Conservation (phyloP, 139 green algal species). For the Edaphochlamys debaryana region DNA sequence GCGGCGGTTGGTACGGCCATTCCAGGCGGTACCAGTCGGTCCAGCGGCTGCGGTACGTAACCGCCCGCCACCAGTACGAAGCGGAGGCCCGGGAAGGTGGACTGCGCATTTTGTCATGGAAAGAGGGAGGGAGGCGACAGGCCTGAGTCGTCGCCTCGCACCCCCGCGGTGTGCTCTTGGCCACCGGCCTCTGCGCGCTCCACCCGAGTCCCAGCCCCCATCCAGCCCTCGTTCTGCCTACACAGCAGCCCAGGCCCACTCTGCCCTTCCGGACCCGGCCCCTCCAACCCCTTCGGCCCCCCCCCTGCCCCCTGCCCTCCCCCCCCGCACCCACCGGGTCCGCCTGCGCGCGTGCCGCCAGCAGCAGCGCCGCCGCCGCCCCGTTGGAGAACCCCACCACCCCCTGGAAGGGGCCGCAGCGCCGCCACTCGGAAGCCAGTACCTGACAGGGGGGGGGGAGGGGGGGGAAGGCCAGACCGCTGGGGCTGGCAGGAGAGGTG, state of each 20-base stretch:
- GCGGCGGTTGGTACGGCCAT: background rate
- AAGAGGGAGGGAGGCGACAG: too few species aligned
- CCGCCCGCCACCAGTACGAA: conserved; percentile 56
- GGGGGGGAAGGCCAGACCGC: background rate
- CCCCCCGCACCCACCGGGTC: conserved; percentile 19
- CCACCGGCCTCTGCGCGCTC: too few species aligned
- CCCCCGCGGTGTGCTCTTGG: too few species aligned
- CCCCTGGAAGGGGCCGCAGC: conserved; percentile 41
- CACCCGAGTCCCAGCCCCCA: too few species aligned
- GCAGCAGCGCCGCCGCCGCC: conserved; percentile 59
- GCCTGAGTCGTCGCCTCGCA: too few species aligned
- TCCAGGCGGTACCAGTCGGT: conserved; percentile 16
- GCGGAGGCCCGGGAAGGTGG: conserved; percentile 32
- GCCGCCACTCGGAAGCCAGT: conserved; percentile 11
- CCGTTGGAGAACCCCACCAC: conserved; percentile 68
- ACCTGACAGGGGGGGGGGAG: background rate
- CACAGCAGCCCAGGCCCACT: too few species aligned
- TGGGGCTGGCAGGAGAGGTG: background rate
- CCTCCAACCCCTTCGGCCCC: too few species aligned
- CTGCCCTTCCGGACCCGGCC: too few species aligned
- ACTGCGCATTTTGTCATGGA: too few species aligned
- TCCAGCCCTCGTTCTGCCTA: too few species aligned
- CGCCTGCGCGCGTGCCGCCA: conserved; percentile 9
- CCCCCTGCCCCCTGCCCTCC: too few species aligned
- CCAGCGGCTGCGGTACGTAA: conserved; percentile 58